Evolutionary conservation across 1,284 basidiomycete species (phyloP), one percentile per base, ranked within the genome.

Genomic region (Sanghuangporus baumii): DNA sequence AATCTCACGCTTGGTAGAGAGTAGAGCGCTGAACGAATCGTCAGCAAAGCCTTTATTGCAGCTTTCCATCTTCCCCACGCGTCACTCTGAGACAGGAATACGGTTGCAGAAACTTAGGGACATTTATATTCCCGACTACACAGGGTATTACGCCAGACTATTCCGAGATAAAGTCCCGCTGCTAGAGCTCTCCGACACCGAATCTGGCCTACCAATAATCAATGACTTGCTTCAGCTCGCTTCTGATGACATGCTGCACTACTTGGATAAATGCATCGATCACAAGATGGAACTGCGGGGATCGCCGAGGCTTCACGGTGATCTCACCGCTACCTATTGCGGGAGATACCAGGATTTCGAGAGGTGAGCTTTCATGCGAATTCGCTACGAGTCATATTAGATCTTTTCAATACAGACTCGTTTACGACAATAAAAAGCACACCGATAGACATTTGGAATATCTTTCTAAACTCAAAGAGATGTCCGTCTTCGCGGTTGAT

Each of bases 61-160:
- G 11, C 2, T 5, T n/a, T 3, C 18, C 11, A 52, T 52, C 20
- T 52, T 52, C 31, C 51, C 51, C 3, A 3, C 51, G 1, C 20
- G 2, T 23, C 20, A 36, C 11, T 34, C 51, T 1, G 20, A 11
- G 26, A 26, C 31, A 9, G 31, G 51, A 52, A 11, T 52, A 6
- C 6, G n/a, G 9, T 12, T 52, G 31, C 26, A 3, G 11, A 52
- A 52, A 36, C 11, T 52, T 5, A n/a, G 2, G 8, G 51, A 52
- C 3, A 52, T 64, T 31, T 68, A 66, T 26, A 31, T 64, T 1
- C 67, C 66, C 2, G 66, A 66, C 38, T 47, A 37, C 52, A 8
- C 41, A 9, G 59, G 63, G 14, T 57, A 54, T 48, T 64, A 66
- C 40, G 65, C 66, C 12, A 38, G 57, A 2, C 37, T 58, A n/a